Percentiles rank a stretch among this genome's conserved stretches.
Evolutionary conservation across 2,329 filamentous ascomycete species (phyloP).

Genomic region (Xylaria polymorpha): DNA sequence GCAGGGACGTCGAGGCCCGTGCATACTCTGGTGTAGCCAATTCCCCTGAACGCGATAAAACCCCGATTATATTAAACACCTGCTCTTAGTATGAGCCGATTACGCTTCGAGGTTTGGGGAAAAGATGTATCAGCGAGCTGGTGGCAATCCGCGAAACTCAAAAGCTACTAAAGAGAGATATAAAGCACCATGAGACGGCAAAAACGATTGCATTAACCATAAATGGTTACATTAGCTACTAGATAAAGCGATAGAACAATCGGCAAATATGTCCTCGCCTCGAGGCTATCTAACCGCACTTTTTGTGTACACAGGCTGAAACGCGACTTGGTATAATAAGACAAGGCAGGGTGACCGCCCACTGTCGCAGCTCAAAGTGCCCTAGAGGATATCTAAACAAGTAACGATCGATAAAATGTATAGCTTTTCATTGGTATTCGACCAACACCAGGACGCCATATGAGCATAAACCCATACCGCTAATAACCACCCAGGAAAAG

Average conservation of each 20-base stretch:
- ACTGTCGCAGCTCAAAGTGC: constrained; percentile 30
- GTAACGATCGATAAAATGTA: constrained; percentile 43
- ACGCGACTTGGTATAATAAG: constrained; percentile 37
- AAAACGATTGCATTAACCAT: constrained; percentile 47
- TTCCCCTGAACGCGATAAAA: neutral
- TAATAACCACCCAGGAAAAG: constrained; percentile 21
- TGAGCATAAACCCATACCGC: constrained; percentile 25
- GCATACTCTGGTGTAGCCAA: neutral
- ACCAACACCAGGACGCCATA: constrained; percentile 36
- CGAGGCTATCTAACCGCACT: constrained; percentile 48
- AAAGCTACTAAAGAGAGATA: neutral
- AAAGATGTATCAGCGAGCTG: neutral
- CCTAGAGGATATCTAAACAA: constrained; percentile 46
- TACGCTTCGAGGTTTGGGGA: neutral
- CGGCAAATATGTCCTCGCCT: constrained; percentile 40
- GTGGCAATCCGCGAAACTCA: neutral
- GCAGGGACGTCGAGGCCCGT: neutral
- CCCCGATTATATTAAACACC: no score
- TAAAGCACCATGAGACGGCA: neutral
- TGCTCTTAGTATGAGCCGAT: neutral
- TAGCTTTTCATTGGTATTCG: constrained; percentile 37
- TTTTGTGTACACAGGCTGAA: constrained; percentile 46
- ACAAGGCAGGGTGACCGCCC: constrained; percentile 28
- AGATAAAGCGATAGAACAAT: constrained; percentile 39
- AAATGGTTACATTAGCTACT: constrained; percentile 51